Evolutionary conservation across 164 flowering plant genomes (phyloP).

Genomic region (Magnolia kwangsiensis): DNA sequence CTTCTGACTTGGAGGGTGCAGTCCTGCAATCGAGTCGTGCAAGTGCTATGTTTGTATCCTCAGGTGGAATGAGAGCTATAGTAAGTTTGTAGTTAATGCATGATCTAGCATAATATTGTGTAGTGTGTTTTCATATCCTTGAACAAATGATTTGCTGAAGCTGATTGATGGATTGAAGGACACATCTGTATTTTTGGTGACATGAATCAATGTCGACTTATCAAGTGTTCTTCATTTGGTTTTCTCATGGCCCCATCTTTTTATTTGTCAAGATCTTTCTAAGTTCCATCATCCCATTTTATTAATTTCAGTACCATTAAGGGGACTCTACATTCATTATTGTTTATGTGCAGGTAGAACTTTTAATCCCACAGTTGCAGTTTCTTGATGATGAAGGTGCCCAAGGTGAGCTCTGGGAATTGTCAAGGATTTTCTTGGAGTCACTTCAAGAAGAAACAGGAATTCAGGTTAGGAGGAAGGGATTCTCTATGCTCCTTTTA

Average conservation of each 20-base stretch:
- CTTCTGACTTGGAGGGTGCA: conserved; percentile 93
- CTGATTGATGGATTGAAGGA: neutral
- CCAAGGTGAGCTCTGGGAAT: conserved; percentile 92
- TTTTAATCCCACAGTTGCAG: conserved; percentile 86
- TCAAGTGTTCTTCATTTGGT: neutral
- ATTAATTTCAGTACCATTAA: neutral
- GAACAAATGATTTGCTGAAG: neutral
- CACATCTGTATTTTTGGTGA: neutral
- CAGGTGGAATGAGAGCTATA: conserved; percentile 93
- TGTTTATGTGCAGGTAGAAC: conserved; percentile 67
- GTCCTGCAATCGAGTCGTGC: conserved; percentile 85
- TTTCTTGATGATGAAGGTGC: conserved; percentile 99
- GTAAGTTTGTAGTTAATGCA: conserved; percentile 39
- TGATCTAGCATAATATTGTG: neutral
- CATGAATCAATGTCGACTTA: neutral
- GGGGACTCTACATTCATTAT: neutral
- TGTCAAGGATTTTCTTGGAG: conserved; percentile 80
- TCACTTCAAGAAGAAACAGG: conserved; percentile 78
- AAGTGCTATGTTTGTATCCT: conserved; percentile 60
- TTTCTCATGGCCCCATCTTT: neutral
- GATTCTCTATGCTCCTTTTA: neutral
- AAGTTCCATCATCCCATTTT: neutral
- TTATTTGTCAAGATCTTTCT: neutral
- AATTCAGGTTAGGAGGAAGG: conserved; percentile 51
- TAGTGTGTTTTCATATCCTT: neutral